Percentiles rank a stretch among this genome's conserved stretches.
Conservation (phyloP, 2,329 filamentous ascomycete genomes). For the Talaromyces rugulosus region DNA sequence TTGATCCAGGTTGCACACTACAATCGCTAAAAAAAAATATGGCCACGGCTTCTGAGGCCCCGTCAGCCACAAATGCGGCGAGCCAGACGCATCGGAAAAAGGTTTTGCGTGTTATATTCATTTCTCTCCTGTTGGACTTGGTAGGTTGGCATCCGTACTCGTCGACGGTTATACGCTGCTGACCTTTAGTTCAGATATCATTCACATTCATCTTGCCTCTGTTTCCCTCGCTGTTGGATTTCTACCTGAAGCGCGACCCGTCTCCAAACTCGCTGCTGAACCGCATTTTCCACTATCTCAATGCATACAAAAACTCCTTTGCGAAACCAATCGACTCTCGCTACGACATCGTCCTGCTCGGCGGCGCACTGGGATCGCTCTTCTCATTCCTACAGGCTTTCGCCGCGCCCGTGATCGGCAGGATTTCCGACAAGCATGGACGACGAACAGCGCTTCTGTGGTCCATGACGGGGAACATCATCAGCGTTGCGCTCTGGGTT, state of each 20-base stretch:
- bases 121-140: slow-evolving; percentile 84
- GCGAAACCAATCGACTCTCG: slow-evolving; percentile 87
- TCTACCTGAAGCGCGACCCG: slow-evolving; percentile 81
- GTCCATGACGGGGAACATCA: slow-evolving; percentile 89
- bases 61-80: neutral
- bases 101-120: slow-evolving; percentile 81
- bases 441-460: slow-evolving; percentile 80
- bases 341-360: slow-evolving; percentile 94
- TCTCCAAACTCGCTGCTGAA: slow-evolving; percentile 66
- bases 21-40: neutral
- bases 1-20: neutral
- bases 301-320: slow-evolving; percentile 92
- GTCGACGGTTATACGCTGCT: neutral
- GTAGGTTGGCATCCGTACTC: slow-evolving; percentile 48
- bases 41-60: slow-evolving; percentile 27
- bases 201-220: slow-evolving; percentile 98
- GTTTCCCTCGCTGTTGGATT: slow-evolving; percentile 91
- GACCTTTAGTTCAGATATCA: slow-evolving; percentile 64
- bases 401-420: slow-evolving; percentile 86
- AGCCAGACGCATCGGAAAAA: slow-evolving; percentile 55
- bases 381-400: slow-evolving; percentile 92
- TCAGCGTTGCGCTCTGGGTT: slow-evolving; percentile 92
- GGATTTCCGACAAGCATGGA: slow-evolving; percentile 81
- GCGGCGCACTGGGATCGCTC: slow-evolving; percentile 86
- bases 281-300: slow-evolving; percentile 74